A percentile compares a stretch with the other conserved stretches of the same genome.
phyloP scores from a whole-genome alignment of 257 asterid species.

The Solanum okadae region DNA sequence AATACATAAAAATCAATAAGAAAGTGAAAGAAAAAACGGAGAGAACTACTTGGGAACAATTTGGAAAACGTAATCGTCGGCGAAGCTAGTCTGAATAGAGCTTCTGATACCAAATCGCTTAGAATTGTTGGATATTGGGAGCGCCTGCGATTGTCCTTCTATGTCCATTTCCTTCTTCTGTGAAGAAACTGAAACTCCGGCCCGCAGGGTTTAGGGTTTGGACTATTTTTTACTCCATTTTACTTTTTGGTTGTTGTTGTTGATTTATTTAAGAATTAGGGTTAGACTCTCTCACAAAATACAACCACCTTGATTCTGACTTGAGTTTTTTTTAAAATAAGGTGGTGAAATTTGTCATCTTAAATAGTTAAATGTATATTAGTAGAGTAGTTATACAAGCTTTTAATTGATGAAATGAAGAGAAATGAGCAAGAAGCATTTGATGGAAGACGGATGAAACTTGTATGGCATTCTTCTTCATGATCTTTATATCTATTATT shows the following conservation, averaged over 20 bases:
- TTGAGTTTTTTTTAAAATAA: background rate
- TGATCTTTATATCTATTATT: no score
- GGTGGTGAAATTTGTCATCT: background rate
- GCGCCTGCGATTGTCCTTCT: slow-evolving; percentile 18
- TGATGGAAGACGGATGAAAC: no score
- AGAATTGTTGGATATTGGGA: background rate
- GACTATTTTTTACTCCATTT: no score
- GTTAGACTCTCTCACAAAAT: background rate
- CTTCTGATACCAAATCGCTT: slow-evolving; percentile 67
- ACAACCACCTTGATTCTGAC: background rate
- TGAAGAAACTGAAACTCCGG: background rate
- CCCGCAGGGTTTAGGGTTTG: background rate
- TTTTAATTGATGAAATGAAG: background rate
- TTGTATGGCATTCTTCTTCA: no score
- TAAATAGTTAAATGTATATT: background rate
- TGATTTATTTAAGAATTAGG: background rate
- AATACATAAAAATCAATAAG: background rate
- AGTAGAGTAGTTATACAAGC: background rate
- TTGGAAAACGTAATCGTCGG: slow-evolving; percentile 87
- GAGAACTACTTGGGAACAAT: slow-evolving; percentile 53
- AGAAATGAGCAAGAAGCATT: no score
- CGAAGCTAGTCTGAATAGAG: slow-evolving; percentile 78
- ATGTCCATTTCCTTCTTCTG: slow-evolving; percentile 33
- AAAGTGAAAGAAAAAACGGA: background rate
- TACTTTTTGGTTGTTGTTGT: no score